Conservation (phyloP, 768 basidiomycete species). For the Russula lepida region DNA sequence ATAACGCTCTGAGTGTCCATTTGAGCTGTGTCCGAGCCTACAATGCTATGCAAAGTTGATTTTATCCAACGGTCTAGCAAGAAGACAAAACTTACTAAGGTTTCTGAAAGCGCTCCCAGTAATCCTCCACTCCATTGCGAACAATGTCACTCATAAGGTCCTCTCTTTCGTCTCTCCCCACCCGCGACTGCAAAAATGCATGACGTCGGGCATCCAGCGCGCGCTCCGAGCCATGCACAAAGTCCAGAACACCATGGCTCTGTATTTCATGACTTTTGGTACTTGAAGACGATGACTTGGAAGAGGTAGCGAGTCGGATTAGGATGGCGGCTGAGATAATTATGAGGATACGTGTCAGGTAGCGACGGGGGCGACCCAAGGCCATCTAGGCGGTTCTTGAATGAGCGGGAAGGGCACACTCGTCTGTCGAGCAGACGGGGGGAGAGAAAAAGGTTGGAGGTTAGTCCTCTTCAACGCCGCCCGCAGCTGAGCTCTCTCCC, state of each 20-base stretch:
- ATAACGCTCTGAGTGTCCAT: constrained; percentile 88
- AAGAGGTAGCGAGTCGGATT: constrained; percentile 33
- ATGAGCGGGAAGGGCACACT: neutral
- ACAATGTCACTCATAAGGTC: constrained; percentile 77
- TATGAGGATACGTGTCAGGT: constrained; percentile 37
- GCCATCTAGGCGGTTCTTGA: constrained; percentile 1
- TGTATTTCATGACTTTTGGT: constrained; percentile 37
- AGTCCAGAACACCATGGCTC: constrained; percentile 55
- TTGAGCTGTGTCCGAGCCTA: constrained; percentile 73
- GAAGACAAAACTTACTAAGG: constrained; percentile 60
- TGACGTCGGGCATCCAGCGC: constrained; percentile 83
- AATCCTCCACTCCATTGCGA: constrained; percentile 70
- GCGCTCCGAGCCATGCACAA: constrained; percentile 60
- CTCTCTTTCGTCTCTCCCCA: constrained; percentile 76
- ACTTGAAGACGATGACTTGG: constrained; percentile 23
- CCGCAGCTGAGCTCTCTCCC: neutral
- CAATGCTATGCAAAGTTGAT: constrained; percentile 44
- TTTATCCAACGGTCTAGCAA: neutral
- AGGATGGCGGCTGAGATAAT: constrained; percentile 30
- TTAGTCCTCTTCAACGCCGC: no score
- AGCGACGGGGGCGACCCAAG: constrained; percentile 38
- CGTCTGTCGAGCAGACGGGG: neutral
- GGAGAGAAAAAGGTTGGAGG: no score
- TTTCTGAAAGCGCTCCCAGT: constrained; percentile 87
- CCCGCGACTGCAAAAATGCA: constrained; percentile 78